phyloP scores from a whole-genome alignment of 805 yeast species.

The Yarrowia osloensis region DNA sequence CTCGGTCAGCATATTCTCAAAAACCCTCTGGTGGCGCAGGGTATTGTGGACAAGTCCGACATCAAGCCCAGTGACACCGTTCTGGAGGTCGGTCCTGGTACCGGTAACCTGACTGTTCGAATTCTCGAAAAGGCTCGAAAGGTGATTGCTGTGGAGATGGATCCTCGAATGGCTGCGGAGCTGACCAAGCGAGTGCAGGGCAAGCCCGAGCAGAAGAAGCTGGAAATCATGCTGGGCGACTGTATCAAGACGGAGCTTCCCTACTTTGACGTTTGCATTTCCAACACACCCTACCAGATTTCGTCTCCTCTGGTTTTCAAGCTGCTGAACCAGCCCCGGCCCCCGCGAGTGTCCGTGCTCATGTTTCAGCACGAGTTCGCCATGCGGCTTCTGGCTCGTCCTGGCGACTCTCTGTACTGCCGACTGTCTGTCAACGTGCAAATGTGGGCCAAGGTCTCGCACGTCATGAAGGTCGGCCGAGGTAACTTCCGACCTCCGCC shows the following conservation, averaged over 20 bases:
- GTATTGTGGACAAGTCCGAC: conserved; percentile 94
- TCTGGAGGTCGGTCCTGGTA: conserved; percentile 98
- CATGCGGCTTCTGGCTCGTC: conserved; percentile 85
- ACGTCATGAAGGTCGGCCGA: conserved; percentile 96
- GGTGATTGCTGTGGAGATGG: conserved; percentile 97
- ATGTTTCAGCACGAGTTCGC: conserved; percentile 99
- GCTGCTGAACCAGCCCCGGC: conserved; percentile 82
- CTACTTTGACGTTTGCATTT: conserved; percentile 91
- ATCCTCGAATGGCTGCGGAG: conserved; percentile 99
- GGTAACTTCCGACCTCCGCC: conserved; percentile 98
- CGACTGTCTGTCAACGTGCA: conserved; percentile 95
- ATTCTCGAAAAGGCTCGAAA: conserved; percentile 89
- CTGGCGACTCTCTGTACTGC: conserved; percentile 93
- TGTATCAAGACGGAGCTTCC: conserved; percentile 95
- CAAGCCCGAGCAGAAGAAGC: conserved; percentile 86
- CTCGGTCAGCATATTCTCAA: conserved; percentile 96
- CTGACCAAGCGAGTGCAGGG: conserved; percentile 96
- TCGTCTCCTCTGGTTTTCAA: conserved; percentile 96
- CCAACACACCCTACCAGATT: conserved; percentile 97
- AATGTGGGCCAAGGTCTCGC: conserved; percentile 99
- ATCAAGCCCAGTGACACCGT: conserved; percentile 91
- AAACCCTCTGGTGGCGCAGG: conserved; percentile 96
- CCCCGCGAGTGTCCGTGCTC: conserved; percentile 91
- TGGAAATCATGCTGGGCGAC: conserved; percentile 91
- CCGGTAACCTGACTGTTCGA: conserved; percentile 93